These are phyloP conservation scores for Hypomyces rosellus DNA, from an alignment of 2,329 filamentous ascomycete species.

Conservation along the genomic window DNA sequence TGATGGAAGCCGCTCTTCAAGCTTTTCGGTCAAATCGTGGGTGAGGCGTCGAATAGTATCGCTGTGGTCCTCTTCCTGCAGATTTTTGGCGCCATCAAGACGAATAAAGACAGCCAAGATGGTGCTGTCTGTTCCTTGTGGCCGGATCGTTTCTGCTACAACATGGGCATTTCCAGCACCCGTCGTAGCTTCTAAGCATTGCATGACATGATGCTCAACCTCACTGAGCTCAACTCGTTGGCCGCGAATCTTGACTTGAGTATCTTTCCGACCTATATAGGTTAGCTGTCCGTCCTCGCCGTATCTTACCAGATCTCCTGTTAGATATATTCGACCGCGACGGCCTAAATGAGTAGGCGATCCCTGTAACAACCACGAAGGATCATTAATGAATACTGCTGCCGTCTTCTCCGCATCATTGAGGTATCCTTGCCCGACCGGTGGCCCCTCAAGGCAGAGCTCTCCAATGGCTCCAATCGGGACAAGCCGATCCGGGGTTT, in stretches of 20 bases:
- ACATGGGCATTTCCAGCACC: no score
- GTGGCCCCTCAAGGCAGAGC: constrained; percentile 21
- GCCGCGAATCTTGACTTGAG: constrained; percentile 52
- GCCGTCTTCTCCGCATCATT: constrained; percentile 17
- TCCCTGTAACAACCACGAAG: constrained; percentile 24
- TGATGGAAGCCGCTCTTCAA: no score
- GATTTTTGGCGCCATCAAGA: no score
- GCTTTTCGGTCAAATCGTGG: no score
- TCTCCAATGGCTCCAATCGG: constrained; percentile 20
- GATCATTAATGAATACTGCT: constrained; percentile 34
- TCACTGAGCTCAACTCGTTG: constrained; percentile 44
- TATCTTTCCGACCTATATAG: constrained; percentile 48
- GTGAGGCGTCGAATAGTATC: no score
- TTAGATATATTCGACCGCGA: constrained; percentile 34
- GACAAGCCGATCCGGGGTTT: constrained; percentile 12
- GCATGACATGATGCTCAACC: constrained; percentile 13
- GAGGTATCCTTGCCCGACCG: constrained; percentile 20
- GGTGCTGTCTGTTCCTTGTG: no score
- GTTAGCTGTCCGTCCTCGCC: constrained; percentile 31
- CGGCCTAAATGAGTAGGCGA: constrained; percentile 10
- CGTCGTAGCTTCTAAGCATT: no score
- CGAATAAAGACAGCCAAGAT: no score
- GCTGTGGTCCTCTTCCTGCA: no score
- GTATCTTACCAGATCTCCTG: constrained; percentile 41
- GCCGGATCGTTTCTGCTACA: no score